These are phyloP conservation scores for Sphagnum contortum DNA, from an alignment of 225 moss, liverwort and hornwort species.

Conservation along the genomic window DNA sequence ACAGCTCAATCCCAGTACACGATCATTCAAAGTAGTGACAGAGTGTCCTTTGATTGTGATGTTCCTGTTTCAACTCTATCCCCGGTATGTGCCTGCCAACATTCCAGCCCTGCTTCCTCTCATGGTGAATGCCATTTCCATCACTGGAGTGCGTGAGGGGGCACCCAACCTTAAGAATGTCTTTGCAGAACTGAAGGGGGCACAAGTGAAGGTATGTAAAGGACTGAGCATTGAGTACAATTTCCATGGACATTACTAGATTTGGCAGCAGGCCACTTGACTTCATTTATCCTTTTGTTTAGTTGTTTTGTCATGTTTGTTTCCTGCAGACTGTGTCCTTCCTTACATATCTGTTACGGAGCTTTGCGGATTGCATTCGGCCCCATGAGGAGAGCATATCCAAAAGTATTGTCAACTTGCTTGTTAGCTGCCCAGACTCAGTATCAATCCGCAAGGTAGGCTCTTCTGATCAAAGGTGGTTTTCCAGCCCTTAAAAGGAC, in stretches of 20 bases:
- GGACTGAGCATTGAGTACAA: background rate
- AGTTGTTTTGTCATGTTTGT: too few relatives aligned
- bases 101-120: slow-evolving; percentile 91
- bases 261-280: too few relatives aligned
- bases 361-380: slow-evolving; percentile 96
- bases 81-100: slow-evolving; percentile 84
- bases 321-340: slow-evolving; percentile 87
- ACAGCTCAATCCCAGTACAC: slow-evolving; percentile 92
- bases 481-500: background rate
- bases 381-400: slow-evolving; percentile 99
- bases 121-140: slow-evolving; percentile 95
- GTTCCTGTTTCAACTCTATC: slow-evolving; percentile 98
- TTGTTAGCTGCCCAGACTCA: slow-evolving; percentile 97
- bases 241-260: too few relatives aligned
- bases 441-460: slow-evolving; percentile 94
- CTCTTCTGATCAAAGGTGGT: slow-evolving; percentile 5
- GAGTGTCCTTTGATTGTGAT: slow-evolving; percentile 99
- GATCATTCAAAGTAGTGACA: slow-evolving; percentile 98
- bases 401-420: slow-evolving; percentile 94
- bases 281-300: too few relatives aligned
- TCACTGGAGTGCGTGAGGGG: slow-evolving; percentile 84
- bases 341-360: slow-evolving; percentile 89
- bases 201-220: slow-evolving; percentile 85
- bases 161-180: slow-evolving; percentile 76
- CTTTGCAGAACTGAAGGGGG: slow-evolving; percentile 91